Evolutionary conservation across 805 yeast species (phyloP), one percentile per base, ranked within the genome.

Genomic region (Candida boleticola): DNA sequence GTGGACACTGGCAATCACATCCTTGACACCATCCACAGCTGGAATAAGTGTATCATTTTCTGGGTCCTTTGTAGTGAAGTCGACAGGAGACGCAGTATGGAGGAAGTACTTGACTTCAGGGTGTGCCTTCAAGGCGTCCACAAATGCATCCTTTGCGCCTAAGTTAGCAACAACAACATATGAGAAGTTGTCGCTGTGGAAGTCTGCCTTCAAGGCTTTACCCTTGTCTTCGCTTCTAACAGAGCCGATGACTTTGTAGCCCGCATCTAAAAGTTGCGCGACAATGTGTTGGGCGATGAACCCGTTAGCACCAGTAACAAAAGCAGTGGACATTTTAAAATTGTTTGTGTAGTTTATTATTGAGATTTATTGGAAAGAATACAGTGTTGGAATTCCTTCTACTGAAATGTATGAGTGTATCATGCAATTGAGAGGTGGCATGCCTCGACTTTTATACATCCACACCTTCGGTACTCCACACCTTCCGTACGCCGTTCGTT

Each of bases 1-100:
- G 49, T 65, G 56, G 19, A 77, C 73, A 0, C 86, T 77, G 30
- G 60, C 54, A 40, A 82, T 57, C n/a, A 79, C 71, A 49, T 76
- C 68, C 44, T 61, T 62, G 17, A 83, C 79, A 23, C 83, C 85
- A 16, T 68, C 55, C 3, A 77, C 60, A 1, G 85, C 83, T 3
- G 87, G 86, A 20, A 57, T 65, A 43, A 80, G 59, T 39, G 80
- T 61, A 18, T 76, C 81, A 35, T 71, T 70, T 43, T 73, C 81
- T 27, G 73, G 64, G 46, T 71, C 66, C 13, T 65, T 57, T 16
- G 68, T 59, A 9, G 69, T 66, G 54, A 70, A 74, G 21, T 69
- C 63, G 54, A 75, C 74, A 9, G 86, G 85, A 11, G 83, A 74
- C 2, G 86, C 86, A 9, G 82, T 71, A 57, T 81, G 87, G 31